Base-by-base conservation (phyloP, 768 basidiomycete species). In the Cystofilobasidium bisporidii region DNA sequence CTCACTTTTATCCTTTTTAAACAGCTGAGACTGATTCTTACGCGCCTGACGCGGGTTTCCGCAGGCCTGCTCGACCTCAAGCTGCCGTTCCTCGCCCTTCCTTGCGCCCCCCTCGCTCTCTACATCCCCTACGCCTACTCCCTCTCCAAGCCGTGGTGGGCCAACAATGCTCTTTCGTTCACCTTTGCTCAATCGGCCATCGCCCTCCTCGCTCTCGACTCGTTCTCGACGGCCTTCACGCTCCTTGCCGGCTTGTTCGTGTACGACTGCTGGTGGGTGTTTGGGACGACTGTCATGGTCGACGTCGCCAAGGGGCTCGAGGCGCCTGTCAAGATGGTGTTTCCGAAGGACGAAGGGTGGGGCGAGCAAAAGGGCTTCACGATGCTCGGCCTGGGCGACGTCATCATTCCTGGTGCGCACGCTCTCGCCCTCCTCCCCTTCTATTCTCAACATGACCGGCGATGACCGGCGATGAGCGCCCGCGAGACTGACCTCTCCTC, bases 291-390 rank as follows among this genome's bases (percentile, higher is more conserved):
- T 73, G 88, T 91, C 32, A 56, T 55, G 30, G 33, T 56, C 10
- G 53, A 56, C 17, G 94, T 98, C 1, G 94, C 94, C 1, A 91
- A 87, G 26, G 84, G 81, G 47, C 82, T 97, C 40, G 91, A 98
- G 72, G 85, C 87, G 32, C 94, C 94, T 24, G 93, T 98, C 79
- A 97, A 96, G 78, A 56, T 69, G 38, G 80, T 93, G 43, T 91
- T 87, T 85, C 86, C 89, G 0, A 90, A 88, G 74, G 85, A 86
- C 0, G 69, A 84, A 26, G 64, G 59, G 0, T 81, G 86, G 71
- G 77, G 59, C n/a, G 28, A 80, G 6, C 80, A 76, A 5, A 76
- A 81, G 33, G 90, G 89, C 5, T 88, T 83, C 75, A 87, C 90
- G 36, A 87, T 97, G 86, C 85, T 98, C 36, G 94, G 94, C 1